A percentile compares a stretch with the other conserved stretches of the same genome.
These are phyloP conservation scores for Marasmius oreades DNA, from an alignment of 1,284 basidiomycete species.

Conservation along the genomic window DNA sequence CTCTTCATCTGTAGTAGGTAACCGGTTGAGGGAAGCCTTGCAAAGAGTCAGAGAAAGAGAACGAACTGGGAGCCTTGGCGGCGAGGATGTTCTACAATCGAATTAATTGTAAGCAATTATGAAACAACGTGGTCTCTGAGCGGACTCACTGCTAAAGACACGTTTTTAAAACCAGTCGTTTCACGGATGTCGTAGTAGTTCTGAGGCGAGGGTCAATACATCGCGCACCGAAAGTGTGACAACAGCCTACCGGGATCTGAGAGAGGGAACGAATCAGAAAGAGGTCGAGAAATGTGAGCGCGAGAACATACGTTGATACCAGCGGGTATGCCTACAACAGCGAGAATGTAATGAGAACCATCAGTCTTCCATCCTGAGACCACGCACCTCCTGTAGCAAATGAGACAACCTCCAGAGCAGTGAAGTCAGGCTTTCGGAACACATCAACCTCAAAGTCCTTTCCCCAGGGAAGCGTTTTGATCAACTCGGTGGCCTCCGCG, in stretches of 20 bases:
- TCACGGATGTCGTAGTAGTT: constrained; percentile 83
- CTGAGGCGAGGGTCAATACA: constrained; percentile 23
- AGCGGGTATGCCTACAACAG: constrained; percentile 63
- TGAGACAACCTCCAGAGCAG: constrained; percentile 74
- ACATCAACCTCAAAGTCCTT: constrained; percentile 77
- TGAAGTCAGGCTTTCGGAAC: constrained; percentile 86
- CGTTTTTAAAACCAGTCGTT: constrained; percentile 80
- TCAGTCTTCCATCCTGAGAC: not conserved
- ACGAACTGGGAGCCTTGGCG: constrained; percentile 76
- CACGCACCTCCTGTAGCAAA: constrained; percentile 73
- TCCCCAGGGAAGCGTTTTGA: constrained; percentile 83
- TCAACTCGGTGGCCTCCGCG: constrained; percentile 67
- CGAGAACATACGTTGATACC: constrained; percentile 67
- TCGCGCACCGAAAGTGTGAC: not conserved
- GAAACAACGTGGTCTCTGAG: not conserved
- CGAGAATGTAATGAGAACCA: not conserved
- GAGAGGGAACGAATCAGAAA: not conserved
- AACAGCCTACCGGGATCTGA: constrained; percentile 61
- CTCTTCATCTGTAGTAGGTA: constrained; percentile 54
- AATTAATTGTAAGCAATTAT: not conserved
- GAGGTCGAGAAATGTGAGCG: not conserved
- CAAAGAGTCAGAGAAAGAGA: not conserved
- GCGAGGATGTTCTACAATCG: constrained; percentile 66
- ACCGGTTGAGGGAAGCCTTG: not conserved
- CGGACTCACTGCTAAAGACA: constrained; percentile 61